These are phyloP conservation scores for Scheffersomyces parashehatae DNA, from an alignment of 1,139 yeast species.

Conservation along the genomic window DNA sequence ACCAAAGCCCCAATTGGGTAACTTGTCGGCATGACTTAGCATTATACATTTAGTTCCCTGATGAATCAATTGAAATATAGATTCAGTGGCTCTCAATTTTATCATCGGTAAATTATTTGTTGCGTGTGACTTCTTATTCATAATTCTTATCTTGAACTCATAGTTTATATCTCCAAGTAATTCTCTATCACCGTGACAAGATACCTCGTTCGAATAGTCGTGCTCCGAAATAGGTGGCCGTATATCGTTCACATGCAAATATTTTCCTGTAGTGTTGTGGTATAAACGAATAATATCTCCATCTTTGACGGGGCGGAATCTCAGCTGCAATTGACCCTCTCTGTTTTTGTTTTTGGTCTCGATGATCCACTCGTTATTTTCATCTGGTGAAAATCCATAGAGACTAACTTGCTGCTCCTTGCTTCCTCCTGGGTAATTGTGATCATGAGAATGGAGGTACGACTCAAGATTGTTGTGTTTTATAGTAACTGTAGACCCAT, in stretches of 20 bases:
- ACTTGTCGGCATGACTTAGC: conserved; percentile 57
- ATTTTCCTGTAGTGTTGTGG: conserved; percentile 62
- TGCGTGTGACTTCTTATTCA: conserved; percentile 27
- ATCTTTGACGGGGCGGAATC: conserved; percentile 42
- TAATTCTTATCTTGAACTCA: conserved; percentile 49
- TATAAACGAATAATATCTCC: conserved; percentile 57
- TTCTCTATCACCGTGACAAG: conserved; percentile 57
- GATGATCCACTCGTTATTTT: conserved; percentile 66
- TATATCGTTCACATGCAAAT: conserved; percentile 56
- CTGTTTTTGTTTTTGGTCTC: conserved; percentile 43
- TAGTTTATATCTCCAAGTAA: conserved; percentile 51
- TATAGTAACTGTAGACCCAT: conserved; percentile 66
- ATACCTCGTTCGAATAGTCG: conserved; percentile 75
- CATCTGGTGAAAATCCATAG: conserved; percentile 50
- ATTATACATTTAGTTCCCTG: conserved; percentile 61
- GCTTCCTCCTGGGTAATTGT: conserved; percentile 54
- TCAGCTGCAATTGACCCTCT: conserved; percentile 30
- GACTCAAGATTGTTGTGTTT: conserved; percentile 64
- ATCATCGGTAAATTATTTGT: conserved; percentile 34
- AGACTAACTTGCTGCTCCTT: conserved; percentile 70
- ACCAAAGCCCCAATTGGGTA: conserved; percentile 70
- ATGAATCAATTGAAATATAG: conserved; percentile 61
- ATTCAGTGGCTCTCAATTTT: conserved; percentile 50
- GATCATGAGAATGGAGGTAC: conserved; percentile 69
- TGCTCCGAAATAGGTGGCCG: conserved; percentile 81